Evolutionary conservation across 306 rosid species (phyloP), one percentile per base, ranked within the genome.

Genomic region (Lotus japonicus): DNA sequence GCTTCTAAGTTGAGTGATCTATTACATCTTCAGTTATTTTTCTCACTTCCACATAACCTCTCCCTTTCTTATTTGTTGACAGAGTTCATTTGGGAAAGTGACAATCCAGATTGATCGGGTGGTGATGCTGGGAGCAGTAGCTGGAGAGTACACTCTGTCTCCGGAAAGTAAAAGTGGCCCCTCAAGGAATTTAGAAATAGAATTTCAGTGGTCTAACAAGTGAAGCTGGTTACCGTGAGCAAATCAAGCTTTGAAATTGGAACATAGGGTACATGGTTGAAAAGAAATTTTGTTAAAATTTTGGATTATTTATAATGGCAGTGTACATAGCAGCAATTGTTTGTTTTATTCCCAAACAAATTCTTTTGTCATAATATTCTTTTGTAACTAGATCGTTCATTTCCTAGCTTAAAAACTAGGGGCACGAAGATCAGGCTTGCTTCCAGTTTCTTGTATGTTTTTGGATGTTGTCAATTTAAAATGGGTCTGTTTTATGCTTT

Each of bases 131-230:
- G 98, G 98, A 68, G 90, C 90, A 5, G 98, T 94, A 33, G 82
- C 98, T 11, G 98, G 98, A 6, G 98, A 94, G 77, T 94, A 94
- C 86, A 86, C 95, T 3, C 82, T 94, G 51, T 75, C 88, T 81
- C 98, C 98, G 0, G 88, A 90, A 86, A 94, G 98, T 84, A 94
- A 85, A 77, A 90, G 88, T 23, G 98, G 97, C 8, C 95, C 95
- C 9, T 68, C 98, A 0, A 81, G 98, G 79, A 94, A 90, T 75
- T 81, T 94, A 72, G 98, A 94, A 88, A 94, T 94, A 68, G 98
- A 94, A 82, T 94, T 94, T 83, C 98, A 94, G 59, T 90, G 98
- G 98, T 94, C 97, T 49, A 94, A 88, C 90, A 86, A 88, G 88
- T 86, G 81, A 87, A 54, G 33, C 64, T 18, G 44, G 17, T 26